phyloP scores from a whole-genome alignment of 2,329 filamentous ascomycete genomes.

The Blastomyces parvus region DNA sequence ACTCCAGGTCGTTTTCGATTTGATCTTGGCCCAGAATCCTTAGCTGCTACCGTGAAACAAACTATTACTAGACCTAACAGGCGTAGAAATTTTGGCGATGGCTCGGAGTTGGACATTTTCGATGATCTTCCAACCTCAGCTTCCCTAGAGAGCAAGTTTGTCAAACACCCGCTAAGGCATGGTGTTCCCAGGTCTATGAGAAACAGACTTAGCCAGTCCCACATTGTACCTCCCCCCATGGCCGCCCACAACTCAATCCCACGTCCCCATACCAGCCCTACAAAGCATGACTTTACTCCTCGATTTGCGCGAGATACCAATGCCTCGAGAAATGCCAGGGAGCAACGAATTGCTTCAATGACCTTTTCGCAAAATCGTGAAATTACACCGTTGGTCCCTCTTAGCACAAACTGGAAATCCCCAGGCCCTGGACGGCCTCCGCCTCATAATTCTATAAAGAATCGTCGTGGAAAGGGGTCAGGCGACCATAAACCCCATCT shows the following conservation, averaged over 20 bases:
- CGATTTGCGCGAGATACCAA: conserved; percentile 59
- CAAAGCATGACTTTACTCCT: conserved; percentile 45
- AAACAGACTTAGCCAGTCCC: conserved; percentile 39
- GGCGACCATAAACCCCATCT: conserved; percentile 62
- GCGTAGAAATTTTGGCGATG: conserved; percentile 73
- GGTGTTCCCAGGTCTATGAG: conserved; percentile 56
- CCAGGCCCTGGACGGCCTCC: conserved; percentile 44
- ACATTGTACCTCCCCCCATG: conserved; percentile 23
- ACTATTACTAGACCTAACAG: conserved; percentile 64
- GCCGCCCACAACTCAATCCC: conserved; percentile 37
- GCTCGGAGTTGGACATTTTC: conserved; percentile 83
- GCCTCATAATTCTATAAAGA: conserved; percentile 40
- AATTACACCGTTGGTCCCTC: conserved; percentile 39
- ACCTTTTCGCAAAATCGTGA: conserved; percentile 31
- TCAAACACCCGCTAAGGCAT: conserved; percentile 65
- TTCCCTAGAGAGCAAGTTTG: conserved; percentile 68
- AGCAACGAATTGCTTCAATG: conserved; percentile 47
- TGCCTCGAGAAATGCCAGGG: conserved; percentile 55
- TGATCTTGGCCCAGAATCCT: conserved; percentile 42
- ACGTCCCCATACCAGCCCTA: conserved; percentile 47
- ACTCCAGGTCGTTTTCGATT: conserved; percentile 39
- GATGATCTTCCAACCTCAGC: conserved; percentile 89
- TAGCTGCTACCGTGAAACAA: conserved; percentile 52
- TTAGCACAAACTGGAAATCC: conserved; percentile 52
- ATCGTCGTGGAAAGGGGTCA: conserved; percentile 31